Conservation (phyloP, 352 stramenopile species). For the Pythium dissotocum region DNA sequence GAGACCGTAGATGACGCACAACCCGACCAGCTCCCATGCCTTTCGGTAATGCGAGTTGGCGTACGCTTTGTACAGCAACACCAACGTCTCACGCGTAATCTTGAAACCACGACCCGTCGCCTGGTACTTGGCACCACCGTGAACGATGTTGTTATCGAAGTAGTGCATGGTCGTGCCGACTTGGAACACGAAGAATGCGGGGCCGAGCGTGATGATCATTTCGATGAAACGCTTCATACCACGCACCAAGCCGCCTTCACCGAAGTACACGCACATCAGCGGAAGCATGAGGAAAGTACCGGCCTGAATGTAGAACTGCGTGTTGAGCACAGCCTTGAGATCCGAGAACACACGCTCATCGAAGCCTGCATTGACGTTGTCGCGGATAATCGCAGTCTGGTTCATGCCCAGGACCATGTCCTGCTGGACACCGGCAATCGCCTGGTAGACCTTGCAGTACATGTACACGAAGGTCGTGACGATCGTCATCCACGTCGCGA, state of each 20-base stretch:
- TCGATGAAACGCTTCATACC: slow-evolving; percentile 75
- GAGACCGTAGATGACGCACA: slow-evolving; percentile 72
- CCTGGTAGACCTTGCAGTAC: slow-evolving; percentile 84
- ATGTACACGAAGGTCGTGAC: slow-evolving; percentile 89
- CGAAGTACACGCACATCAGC: slow-evolving; percentile 79
- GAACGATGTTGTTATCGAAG: slow-evolving; percentile 83
- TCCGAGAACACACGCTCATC: slow-evolving; percentile 67
- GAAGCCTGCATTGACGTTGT: slow-evolving; percentile 55
- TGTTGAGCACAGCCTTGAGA: slow-evolving; percentile 71
- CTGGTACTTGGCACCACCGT: slow-evolving; percentile 80
- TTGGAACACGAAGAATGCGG: slow-evolving; percentile 82
- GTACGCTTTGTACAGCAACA: slow-evolving; percentile 83
- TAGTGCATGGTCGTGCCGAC: slow-evolving; percentile 86
- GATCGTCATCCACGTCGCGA: slow-evolving; percentile 86
- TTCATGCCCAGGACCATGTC: slow-evolving; percentile 81
- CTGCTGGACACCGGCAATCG: slow-evolving; percentile 64
- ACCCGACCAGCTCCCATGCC: slow-evolving; percentile 70
- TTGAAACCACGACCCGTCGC: slow-evolving; percentile 83
- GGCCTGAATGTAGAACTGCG: slow-evolving; percentile 85
- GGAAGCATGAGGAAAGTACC: slow-evolving; percentile 79
- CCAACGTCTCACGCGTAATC: slow-evolving; percentile 82
- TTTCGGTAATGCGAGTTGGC: slow-evolving; percentile 75
- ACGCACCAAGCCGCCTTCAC: slow-evolving; percentile 68
- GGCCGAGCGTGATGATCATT: slow-evolving; percentile 75
- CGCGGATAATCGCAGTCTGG: slow-evolving; percentile 61